A percentile compares a stretch with the other conserved stretches of the same genome.
Evolutionary conservation across 176 grass and related monocot species (phyloP).

Genomic region (Carex myosuroides): DNA sequence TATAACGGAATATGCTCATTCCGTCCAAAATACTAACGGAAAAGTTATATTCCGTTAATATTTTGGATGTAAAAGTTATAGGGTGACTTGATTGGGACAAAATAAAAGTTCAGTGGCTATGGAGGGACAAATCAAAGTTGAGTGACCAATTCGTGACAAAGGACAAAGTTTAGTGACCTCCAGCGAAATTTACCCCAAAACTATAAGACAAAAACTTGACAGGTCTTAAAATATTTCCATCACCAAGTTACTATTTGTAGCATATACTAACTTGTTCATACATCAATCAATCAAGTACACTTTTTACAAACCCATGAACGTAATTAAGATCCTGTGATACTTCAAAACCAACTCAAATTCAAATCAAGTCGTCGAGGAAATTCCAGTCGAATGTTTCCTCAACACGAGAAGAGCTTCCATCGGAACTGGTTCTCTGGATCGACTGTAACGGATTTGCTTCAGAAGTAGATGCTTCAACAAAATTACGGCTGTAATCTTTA

Average conservation of each 20-base stretch:
- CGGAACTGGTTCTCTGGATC: not conserved
- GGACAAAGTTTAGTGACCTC: too few relatives aligned
- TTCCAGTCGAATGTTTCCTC: conserved; percentile 5
- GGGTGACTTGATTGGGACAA: too few relatives aligned
- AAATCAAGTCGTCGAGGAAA: conserved; percentile 21
- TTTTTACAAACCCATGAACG: not conserved
- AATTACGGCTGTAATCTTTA: not conserved
- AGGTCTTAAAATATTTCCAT: not conserved
- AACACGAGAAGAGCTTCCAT: not conserved
- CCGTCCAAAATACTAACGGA: too few relatives aligned
- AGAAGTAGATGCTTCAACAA: conserved; percentile 8
- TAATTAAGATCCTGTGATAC: not conserved
- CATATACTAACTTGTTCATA: not conserved
- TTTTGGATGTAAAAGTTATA: too few relatives aligned
- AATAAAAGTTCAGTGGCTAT: too few relatives aligned
- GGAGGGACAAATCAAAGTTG: too few relatives aligned
- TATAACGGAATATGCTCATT: too few relatives aligned
- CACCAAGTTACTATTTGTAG: not conserved
- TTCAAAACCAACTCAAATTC: conserved; percentile 9
- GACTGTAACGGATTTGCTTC: not conserved
- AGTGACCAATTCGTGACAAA: too few relatives aligned
- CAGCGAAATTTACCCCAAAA: too few relatives aligned
- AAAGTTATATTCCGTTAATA: too few relatives aligned
- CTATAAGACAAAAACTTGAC: not conserved
- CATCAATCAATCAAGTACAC: not conserved